A percentile compares a stretch with the other conserved stretches of the same genome.
phyloP scores from a whole-genome alignment of 495 filamentous ascomycete genomes.

The Copromyces sp. region DNA sequence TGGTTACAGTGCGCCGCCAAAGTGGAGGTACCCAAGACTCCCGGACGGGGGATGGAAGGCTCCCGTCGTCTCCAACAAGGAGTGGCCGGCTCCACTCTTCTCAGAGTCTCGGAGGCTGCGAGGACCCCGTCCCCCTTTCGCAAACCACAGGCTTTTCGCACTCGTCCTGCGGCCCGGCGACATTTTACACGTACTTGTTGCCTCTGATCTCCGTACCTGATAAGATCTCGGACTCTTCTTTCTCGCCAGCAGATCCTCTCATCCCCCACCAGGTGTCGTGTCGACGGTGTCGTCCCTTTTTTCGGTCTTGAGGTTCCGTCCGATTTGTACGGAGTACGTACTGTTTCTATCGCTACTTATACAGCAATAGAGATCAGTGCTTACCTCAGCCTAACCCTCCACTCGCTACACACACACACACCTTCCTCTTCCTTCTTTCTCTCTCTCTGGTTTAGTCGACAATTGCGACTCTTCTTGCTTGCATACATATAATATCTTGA shows the following conservation, averaged over 20 bases:
- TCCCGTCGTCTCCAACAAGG: not conserved
- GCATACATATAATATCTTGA: not conserved
- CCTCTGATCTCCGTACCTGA: not conserved
- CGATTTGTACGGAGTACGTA: not conserved
- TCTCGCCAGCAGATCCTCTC: not conserved
- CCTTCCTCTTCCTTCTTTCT: not conserved
- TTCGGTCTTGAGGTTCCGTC: not conserved
- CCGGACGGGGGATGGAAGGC: not conserved
- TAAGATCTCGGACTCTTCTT: not conserved
- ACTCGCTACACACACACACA: not conserved
- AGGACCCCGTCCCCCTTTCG: slow-evolving; percentile 10
- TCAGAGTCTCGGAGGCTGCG: slow-evolving; percentile 11
- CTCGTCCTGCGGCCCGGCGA: not conserved
- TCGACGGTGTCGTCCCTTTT: too few relatives aligned
- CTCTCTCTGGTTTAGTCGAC: not conserved
- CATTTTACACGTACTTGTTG: not conserved
- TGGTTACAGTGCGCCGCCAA: not conserved
- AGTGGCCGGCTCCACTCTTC: not conserved
- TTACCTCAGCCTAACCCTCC: not conserved
- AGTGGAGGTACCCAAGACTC: not conserved
- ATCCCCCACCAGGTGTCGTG: not conserved
- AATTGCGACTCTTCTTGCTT: not conserved
- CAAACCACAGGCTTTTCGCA: not conserved
- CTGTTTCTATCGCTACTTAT: not conserved
- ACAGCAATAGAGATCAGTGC: not conserved